A percentile compares a stretch with the other conserved stretches of the same genome.
phyloP scores from a whole-genome alignment of 2,329 filamentous ascomycete species.

The Pseudogymnoascus destructans region DNA sequence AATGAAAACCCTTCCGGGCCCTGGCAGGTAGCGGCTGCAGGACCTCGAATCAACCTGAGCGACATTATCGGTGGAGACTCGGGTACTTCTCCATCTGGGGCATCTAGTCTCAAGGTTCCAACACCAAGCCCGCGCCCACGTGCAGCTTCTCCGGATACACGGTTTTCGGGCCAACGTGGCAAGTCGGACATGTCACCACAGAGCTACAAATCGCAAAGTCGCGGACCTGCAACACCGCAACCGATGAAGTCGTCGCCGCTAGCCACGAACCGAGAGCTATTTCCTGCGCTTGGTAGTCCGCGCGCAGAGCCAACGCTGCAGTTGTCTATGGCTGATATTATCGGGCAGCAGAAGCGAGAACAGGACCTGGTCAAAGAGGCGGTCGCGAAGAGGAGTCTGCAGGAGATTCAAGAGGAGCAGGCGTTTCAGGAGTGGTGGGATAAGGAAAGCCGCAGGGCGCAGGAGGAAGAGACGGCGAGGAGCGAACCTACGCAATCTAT shows the following conservation, averaged over 20 bases:
- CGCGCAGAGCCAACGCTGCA: constrained; percentile 38
- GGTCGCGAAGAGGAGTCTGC: constrained; percentile 72
- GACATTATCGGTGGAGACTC: constrained; percentile 31
- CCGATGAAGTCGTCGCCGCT: neutral
- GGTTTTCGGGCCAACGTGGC: constrained; percentile 42
- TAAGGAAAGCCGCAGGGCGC: constrained; percentile 61
- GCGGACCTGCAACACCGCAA: constrained; percentile 21
- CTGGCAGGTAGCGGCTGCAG: constrained; percentile 49
- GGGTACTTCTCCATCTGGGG: constrained; percentile 21
- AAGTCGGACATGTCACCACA: neutral
- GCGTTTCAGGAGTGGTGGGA: constrained; percentile 97
- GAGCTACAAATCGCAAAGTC: constrained; percentile 25
- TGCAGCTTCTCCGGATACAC: constrained; percentile 48
- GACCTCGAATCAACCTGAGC: constrained; percentile 37
- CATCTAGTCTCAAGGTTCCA: constrained; percentile 20
- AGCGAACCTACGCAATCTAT: constrained; percentile 11
- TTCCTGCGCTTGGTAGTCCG: neutral
- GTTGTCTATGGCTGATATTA: constrained; percentile 74
- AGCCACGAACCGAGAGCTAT: neutral
- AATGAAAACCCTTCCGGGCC: constrained; percentile 33
- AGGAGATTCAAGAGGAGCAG: constrained; percentile 94
- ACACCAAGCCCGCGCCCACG: constrained; percentile 26
- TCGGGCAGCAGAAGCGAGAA: constrained; percentile 73
- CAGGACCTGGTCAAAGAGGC: constrained; percentile 74
- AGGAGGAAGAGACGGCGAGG: constrained; percentile 32